Evolutionary conservation across 164 flowering plant genomes (phyloP).

Genomic region (Magnolia officinalis): DNA sequence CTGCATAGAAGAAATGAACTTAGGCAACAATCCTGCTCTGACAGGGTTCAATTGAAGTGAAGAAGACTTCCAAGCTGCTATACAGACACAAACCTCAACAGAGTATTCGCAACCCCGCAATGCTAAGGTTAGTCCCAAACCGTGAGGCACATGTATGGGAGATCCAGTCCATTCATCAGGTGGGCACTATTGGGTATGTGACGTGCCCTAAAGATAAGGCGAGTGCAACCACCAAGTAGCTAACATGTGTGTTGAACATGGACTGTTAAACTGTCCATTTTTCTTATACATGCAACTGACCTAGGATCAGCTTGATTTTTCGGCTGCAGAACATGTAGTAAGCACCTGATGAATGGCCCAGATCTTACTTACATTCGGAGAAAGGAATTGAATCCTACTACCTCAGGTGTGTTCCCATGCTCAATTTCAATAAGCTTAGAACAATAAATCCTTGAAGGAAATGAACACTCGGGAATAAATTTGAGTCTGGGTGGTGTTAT

Average conservation of each 20-base stretch:
- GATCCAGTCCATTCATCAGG: neutral
- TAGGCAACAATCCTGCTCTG: neutral
- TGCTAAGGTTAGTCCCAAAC: too few species aligned
- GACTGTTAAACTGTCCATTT: too few species aligned
- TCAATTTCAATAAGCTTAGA: neutral
- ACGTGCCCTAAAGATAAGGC: neutral
- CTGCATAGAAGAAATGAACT: conserved; percentile 23
- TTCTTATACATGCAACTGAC: too few species aligned
- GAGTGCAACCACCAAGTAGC: neutral
- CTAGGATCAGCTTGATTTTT: too few species aligned
- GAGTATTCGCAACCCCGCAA: neutral
- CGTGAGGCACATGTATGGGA: neutral
- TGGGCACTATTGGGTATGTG: neutral
- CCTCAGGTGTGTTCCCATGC: too few species aligned
- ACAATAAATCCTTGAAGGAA: neutral
- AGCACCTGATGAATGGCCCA: too few species aligned
- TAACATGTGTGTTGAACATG: too few species aligned
- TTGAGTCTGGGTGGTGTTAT: neutral
- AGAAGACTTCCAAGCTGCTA: neutral
- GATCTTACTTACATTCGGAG: too few species aligned
- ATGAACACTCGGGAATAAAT: neutral
- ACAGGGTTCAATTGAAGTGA: neutral
- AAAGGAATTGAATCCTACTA: too few species aligned
- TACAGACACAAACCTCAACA: neutral
- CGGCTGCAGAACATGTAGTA: too few species aligned